Evolutionary conservation across 495 filamentous ascomycete genomes (phyloP).

Genomic region (Tuber brumale): DNA sequence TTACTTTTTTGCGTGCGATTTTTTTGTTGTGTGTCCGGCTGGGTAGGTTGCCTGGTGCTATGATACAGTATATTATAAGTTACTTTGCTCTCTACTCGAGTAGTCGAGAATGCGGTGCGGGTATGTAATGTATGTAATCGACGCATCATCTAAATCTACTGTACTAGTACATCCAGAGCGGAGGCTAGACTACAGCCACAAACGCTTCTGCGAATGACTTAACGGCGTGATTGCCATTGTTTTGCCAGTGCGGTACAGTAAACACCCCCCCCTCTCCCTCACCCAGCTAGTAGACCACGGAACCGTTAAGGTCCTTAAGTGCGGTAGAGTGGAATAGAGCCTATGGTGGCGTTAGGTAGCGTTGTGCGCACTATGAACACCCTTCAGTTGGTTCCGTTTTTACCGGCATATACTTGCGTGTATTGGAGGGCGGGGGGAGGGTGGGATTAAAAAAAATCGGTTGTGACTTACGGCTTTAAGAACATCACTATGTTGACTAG

Average conservation of each 20-base stretch:
- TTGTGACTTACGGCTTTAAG: constrained; percentile 61
- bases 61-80: too few species aligned
- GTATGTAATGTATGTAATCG: background rate
- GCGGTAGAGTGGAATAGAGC: background rate
- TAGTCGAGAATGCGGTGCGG: background rate
- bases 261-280: background rate
- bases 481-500: constrained; percentile 62
- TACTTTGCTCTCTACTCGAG: background rate
- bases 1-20: background rate
- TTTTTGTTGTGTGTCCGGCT: background rate
- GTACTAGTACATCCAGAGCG: background rate
- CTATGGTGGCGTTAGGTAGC: background rate
- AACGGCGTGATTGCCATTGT: background rate
- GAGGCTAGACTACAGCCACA: background rate
- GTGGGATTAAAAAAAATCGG: background rate
- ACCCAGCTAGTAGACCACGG: background rate
- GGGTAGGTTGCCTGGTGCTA: background rate
- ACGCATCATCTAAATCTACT: background rate
- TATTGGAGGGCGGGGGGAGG: background rate
- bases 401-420: background rate
- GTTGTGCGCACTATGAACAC: background rate
- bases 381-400: background rate
- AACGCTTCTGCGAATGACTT: background rate
- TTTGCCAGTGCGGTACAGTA: background rate
- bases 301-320: background rate